These are phyloP conservation scores for Nemania abortiva DNA, from an alignment of 2,329 filamentous ascomycete species.

Conservation along the genomic window DNA sequence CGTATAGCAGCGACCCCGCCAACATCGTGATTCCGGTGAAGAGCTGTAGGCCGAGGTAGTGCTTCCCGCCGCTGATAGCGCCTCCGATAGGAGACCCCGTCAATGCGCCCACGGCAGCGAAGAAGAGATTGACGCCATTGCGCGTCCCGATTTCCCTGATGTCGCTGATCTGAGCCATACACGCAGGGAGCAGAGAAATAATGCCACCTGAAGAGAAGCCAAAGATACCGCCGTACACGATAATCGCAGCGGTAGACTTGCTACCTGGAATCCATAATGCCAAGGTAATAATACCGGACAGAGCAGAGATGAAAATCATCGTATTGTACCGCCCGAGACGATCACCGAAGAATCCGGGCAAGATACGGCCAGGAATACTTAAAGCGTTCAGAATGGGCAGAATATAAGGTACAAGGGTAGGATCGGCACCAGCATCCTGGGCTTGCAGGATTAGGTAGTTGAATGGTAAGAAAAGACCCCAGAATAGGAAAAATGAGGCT, in stretches of 20 bases:
- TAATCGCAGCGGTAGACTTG: conserved; percentile 57
- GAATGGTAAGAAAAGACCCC: conserved; percentile 33
- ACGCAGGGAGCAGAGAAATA: conserved; percentile 70
- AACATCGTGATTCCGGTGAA: conserved; percentile 69
- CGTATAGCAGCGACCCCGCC: conserved; percentile 18
- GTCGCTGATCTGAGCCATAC: conserved; percentile 77
- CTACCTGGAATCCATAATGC: conserved; percentile 27
- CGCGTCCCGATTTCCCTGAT: conserved; percentile 76
- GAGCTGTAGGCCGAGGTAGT: conserved; percentile 71
- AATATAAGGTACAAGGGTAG: conserved; percentile 25
- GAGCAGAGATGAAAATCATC: conserved; percentile 41
- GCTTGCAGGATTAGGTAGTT: conserved; percentile 33
- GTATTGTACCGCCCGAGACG: conserved; percentile 55
- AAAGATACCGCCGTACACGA: conserved; percentile 71
- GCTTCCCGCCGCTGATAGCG: conserved; percentile 54
- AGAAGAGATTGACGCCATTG: conserved; percentile 72
- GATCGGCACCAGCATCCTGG: conserved; percentile 7
- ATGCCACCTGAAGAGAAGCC: conserved; percentile 75
- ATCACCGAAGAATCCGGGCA: conserved; percentile 61
- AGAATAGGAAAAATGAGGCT: conserved; percentile 30
- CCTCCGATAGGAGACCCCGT: conserved; percentile 76
- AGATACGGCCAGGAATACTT: conserved; percentile 58
- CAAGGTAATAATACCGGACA: conserved; percentile 22
- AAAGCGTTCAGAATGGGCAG: conserved; percentile 32
- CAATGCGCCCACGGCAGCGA: conserved; percentile 73